Percentiles rank a stretch among this genome's conserved stretches.
phyloP scores from a whole-genome alignment of 768 basidiomycete species.

The Cystobasidium ongulense region DNA sequence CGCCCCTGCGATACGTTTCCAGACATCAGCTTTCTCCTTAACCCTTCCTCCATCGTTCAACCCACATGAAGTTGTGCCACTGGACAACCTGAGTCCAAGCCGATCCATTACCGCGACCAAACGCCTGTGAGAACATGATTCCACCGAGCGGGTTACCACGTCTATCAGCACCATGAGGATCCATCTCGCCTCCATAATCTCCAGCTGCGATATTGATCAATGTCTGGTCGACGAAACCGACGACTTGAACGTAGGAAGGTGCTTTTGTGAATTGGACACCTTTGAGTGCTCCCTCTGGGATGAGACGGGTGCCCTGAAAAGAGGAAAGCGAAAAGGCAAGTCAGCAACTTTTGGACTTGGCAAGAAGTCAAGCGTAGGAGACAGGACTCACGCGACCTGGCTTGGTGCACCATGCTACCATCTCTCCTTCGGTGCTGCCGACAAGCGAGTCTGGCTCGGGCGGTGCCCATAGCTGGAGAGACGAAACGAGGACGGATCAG shows the following conservation, averaged over 20 bases:
- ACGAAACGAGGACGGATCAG: too few species aligned
- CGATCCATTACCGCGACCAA: conserved; percentile 39
- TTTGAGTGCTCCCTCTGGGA: conserved; percentile 57
- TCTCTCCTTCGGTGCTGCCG: conserved; percentile 39
- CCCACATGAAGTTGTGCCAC: conserved; percentile 57
- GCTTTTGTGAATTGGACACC: conserved; percentile 62
- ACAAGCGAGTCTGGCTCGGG: conserved; percentile 33
- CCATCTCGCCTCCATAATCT: conserved; percentile 63
- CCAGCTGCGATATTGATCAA: conserved; percentile 51
- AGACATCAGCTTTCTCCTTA: background rate
- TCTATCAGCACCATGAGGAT: conserved; percentile 62
- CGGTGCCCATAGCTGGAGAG: conserved; percentile 30
- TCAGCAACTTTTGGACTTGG: conserved; percentile 38
- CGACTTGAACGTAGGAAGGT: conserved; percentile 48
- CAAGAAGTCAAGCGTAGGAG: background rate
- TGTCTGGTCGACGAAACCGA: conserved; percentile 60
- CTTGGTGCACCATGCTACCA: conserved; percentile 61
- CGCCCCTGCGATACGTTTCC: background rate
- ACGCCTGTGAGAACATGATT: background rate
- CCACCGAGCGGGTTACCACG: conserved; percentile 53
- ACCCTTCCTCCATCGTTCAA: background rate
- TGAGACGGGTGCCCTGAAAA: conserved; percentile 60
- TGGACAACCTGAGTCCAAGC: conserved; percentile 53
- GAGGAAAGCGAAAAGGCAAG: conserved; percentile 37
- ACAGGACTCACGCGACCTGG: conserved; percentile 35